Conservation (phyloP, 2,329 filamentous ascomycete genomes). For the Talaromyces amestolkiae region DNA sequence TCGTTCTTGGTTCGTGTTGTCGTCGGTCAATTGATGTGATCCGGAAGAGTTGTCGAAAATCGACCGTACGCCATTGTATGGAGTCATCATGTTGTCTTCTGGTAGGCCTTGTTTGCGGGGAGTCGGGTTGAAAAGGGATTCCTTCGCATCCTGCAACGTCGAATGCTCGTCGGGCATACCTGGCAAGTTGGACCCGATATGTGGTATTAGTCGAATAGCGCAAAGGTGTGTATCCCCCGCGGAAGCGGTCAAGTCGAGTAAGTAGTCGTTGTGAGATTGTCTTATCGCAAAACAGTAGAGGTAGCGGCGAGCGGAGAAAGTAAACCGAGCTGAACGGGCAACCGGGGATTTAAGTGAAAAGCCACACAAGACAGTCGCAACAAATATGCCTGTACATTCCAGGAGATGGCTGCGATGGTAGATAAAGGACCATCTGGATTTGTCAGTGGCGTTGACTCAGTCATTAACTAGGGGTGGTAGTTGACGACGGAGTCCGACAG, state of each 20-base stretch:
- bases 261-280: neutral
- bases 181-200: neutral
- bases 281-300: neutral
- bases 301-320: neutral
- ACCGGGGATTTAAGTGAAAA: conserved; percentile 1
- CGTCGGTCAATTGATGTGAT: conserved; percentile 4
- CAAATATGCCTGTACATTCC: neutral
- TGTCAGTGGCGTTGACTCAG: neutral
- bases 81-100: conserved; percentile 15
- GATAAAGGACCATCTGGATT: conserved; percentile 6
- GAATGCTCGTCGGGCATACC: conserved; percentile 8
- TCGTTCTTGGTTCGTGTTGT: conserved; percentile 6
- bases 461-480: neutral
- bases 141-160: conserved; percentile 1
- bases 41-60: conserved; percentile 16
- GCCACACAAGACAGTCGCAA: neutral
- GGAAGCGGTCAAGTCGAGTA: neutral
- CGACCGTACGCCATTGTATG: conserved; percentile 16
- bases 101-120: conserved; percentile 16
- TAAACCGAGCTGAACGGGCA: neutral
- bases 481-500: conserved; percentile 10
- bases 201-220: neutral
- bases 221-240: neutral
- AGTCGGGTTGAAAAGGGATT: conserved; percentile 1
- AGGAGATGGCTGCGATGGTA: neutral